These are phyloP conservation scores for Casuarina cunninghamiana DNA, from an alignment of 306 rosid genomes.

Conservation along the genomic window DNA sequence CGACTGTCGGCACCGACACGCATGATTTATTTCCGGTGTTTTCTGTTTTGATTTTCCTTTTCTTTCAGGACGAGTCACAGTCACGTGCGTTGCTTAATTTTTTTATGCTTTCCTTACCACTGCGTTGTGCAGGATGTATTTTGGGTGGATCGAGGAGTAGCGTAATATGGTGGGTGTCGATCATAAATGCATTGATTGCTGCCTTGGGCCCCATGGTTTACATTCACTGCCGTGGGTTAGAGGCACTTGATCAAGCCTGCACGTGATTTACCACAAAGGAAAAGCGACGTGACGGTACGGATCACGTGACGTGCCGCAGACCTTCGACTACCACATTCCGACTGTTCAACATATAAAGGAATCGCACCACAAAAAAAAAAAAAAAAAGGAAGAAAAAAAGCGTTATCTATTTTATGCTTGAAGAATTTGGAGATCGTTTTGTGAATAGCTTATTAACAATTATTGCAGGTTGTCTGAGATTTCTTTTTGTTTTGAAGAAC, in stretches of 20 bases:
- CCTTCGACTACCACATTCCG: background rate
- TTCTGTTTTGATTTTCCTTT: background rate
- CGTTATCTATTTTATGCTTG: no score
- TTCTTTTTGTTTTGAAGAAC: no score
- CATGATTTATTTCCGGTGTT: constrained; percentile 45
- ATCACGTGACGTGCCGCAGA: background rate
- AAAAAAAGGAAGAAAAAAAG: no score
- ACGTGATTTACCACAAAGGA: constrained; percentile 36
- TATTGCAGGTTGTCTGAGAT: no score
- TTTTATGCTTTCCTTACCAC: constrained; percentile 15
- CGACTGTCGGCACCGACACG: constrained; percentile 78
- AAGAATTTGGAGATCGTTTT: no score
- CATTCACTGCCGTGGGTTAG: constrained; percentile 10
- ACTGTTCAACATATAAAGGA: background rate
- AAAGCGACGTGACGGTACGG: background rate
- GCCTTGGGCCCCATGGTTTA: constrained; percentile 20
- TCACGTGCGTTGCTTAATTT: constrained; percentile 8
- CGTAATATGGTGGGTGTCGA: background rate
- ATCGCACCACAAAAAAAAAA: background rate
- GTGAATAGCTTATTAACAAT: no score
- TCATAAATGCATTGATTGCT: constrained; percentile 16
- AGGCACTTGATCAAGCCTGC: constrained; percentile 25
- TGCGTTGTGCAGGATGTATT: background rate
- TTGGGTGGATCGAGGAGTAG: constrained; percentile 20
- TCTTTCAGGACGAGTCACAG: constrained; percentile 5